Base-by-base conservation (phyloP, 192 early-diverging fungal genomes). In the Gaertneriomyces semiglobifer region DNA sequence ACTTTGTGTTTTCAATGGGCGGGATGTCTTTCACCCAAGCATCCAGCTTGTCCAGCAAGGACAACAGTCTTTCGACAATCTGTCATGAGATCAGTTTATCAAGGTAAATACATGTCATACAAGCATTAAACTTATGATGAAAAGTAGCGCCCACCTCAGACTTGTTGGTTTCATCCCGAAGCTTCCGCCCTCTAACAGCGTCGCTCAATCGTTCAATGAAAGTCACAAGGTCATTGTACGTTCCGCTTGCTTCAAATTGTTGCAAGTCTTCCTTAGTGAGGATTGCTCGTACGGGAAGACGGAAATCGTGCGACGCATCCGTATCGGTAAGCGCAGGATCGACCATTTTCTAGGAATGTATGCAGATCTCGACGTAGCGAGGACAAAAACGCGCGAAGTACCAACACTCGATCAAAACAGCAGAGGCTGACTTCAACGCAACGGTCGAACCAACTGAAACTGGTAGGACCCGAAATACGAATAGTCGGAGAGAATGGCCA, bases 191-290 rank as follows among this genome's bases (percentile, higher is more conserved):
- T 33, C 86, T 77, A n/a, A 91, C 85, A 16, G 90, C 79, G 19
- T 83, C 81, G 71, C 91, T 95, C 25, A 96, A 81, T 0, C 69
- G 65, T 11, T 80, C 77, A 45, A 95, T 72, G 70, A 94, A 96
- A 4, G 62, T 83, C 43, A 94, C 52, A 48, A 88, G 77, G n/a
- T 79, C 83, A 7, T 66, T 61, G 73, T 89, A 88, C 14, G 88
- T 82, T 3, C 77, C 48, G 4, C 89, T 90, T 16, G 74, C 71
- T 33, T 86, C 78, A 76, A 93, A 98, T 7, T 79, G 81, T 4
- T 85, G 83, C 16, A 98, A 79, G 75, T 98, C 93, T 5, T 92
- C 89, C 55, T 87, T 86, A 9, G 92, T 92, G 25, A 96, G 77
- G 61, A 98, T 96, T 3, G 64, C 66, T n/a, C 65, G 68, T 12